phyloP scores from a whole-genome alignment of 805 yeast genomes.

The Clavispora phyllophila region DNA sequence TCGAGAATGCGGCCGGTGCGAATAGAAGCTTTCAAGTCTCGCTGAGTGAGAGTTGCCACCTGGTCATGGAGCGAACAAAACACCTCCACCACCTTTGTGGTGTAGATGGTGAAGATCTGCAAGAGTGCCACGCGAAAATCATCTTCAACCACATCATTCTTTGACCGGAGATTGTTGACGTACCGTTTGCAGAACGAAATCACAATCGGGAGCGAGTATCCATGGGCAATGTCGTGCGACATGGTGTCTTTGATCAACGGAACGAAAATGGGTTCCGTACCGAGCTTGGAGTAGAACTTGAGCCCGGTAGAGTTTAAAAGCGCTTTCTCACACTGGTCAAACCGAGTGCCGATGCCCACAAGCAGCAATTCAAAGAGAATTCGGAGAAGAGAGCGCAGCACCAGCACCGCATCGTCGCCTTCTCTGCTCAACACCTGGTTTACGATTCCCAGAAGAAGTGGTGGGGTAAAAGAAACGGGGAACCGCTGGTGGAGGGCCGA shows the following conservation, averaged over 20 bases:
- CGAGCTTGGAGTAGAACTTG: constrained; percentile 3
- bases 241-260: constrained; percentile 27
- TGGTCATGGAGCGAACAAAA: constrained; percentile 32
- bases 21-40: constrained; percentile 52
- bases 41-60: constrained; percentile 29
- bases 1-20: constrained; percentile 60
- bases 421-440: constrained; percentile 5
- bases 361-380: constrained; percentile 12
- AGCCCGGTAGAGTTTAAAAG: constrained; percentile 6
- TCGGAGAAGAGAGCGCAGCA: constrained; percentile 8
- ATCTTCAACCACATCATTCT: constrained; percentile 18
- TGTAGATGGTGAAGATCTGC: constrained; percentile 38
- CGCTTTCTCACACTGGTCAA: constrained; percentile 12
- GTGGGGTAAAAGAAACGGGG: constrained; percentile 14
- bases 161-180: not conserved
- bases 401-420: constrained; percentile 2
- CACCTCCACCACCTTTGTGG: constrained; percentile 36
- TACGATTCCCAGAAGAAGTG: constrained; percentile 9
- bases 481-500: constrained; percentile 79
- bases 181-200: constrained; percentile 41
- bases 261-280: constrained; percentile 12
- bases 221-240: constrained; percentile 22
- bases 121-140: constrained; percentile 22
- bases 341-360: constrained; percentile 7
- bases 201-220: constrained; percentile 34